A percentile compares a stretch with the other conserved stretches of the same genome.
These are phyloP conservation scores for Drechmeria coniospora DNA, from an alignment of 2,329 filamentous ascomycete species.

Conservation along the genomic window DNA sequence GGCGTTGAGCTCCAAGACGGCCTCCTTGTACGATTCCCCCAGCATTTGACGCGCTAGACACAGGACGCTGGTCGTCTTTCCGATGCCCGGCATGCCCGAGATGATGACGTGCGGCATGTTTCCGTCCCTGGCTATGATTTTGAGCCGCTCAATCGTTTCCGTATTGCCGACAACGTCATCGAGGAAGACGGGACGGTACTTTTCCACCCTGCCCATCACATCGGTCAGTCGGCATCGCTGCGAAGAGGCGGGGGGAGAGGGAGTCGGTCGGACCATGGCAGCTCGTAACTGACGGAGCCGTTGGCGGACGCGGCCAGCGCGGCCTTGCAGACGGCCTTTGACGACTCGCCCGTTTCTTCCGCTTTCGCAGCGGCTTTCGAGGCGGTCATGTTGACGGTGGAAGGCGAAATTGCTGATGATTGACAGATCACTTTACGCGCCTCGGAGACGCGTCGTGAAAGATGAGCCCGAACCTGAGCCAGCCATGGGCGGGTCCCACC, in stretches of 20 bases:
- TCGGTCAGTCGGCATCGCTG: slow-evolving; percentile 7
- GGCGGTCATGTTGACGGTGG: slow-evolving; percentile 4
- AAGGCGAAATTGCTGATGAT: slow-evolving; percentile 6
- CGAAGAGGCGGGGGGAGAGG: background rate
- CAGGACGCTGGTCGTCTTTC: slow-evolving; percentile 91
- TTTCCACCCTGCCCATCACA: slow-evolving; percentile 64
- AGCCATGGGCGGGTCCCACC: background rate
- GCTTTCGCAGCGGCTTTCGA: slow-evolving; percentile 33
- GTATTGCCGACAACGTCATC: slow-evolving; percentile 97
- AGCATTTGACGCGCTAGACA: slow-evolving; percentile 85
- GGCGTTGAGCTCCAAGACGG: slow-evolving; percentile 89
- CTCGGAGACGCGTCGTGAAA: slow-evolving; percentile 17
- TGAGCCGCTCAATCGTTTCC: slow-evolving; percentile 90
- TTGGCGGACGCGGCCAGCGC: slow-evolving; percentile 33
- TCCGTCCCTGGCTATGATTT: slow-evolving; percentile 95
- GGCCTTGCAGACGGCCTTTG: slow-evolving; percentile 42
- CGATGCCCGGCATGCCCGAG: slow-evolving; percentile 97
- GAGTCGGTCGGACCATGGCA: slow-evolving; percentile 50
- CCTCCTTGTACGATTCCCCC: slow-evolving; percentile 91
- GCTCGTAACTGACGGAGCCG: slow-evolving; percentile 47
- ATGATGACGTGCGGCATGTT: slow-evolving; percentile 99
- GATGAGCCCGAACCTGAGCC: too few relatives aligned
- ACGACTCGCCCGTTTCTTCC: slow-evolving; percentile 44
- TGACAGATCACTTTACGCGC: slow-evolving; percentile 22
- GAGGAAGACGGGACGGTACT: slow-evolving; percentile 87